phyloP scores from a whole-genome alignment of 495 filamentous ascomycete genomes.

The Patellaria atrata region DNA sequence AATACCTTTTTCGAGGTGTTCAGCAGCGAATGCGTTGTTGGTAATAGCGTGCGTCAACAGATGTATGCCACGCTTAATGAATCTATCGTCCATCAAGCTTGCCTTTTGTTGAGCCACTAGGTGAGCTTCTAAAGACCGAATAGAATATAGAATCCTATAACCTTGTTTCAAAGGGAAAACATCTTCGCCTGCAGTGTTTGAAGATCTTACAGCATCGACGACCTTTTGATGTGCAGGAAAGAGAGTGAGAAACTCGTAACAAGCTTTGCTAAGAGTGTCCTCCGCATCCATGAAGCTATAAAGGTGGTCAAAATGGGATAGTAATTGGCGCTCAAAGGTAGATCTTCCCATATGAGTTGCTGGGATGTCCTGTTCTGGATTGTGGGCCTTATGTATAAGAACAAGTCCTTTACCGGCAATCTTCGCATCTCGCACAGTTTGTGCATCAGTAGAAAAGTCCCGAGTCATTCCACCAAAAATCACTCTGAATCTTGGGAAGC shows the following conservation, averaged over 20 bases:
- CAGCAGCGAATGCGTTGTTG: slow-evolving; percentile 8
- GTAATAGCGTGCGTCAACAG: slow-evolving; percentile 8
- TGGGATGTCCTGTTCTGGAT: too few relatives aligned
- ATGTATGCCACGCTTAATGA: slow-evolving; percentile 11
- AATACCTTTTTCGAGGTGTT: slow-evolving; percentile 3
- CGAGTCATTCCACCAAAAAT: slow-evolving; percentile 38
- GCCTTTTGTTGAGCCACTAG: slow-evolving; percentile 10
- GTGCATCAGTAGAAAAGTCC: too few relatives aligned
- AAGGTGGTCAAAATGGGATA: slow-evolving; percentile 73
- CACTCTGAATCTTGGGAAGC: slow-evolving; percentile 40
- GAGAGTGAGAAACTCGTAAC: slow-evolving; percentile 17
- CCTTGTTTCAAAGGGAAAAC: slow-evolving; percentile 17
- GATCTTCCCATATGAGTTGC: slow-evolving; percentile 6
- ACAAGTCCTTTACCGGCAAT: too few relatives aligned
- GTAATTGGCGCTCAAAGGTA: slow-evolving; percentile 29
- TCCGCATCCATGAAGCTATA: slow-evolving; percentile 69
- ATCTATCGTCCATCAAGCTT: slow-evolving; percentile 13
- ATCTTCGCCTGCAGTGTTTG: slow-evolving; percentile 1
- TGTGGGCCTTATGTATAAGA: too few relatives aligned
- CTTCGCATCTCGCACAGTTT: slow-evolving; percentile 29
- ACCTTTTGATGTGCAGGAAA: slow-evolving; percentile 26
- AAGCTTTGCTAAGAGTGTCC: slow-evolving; percentile 22
- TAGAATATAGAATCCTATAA: slow-evolving; percentile 16
- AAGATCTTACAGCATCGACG: slow-evolving; percentile 42
- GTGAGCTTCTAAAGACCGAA: slow-evolving; percentile 9